phyloP scores from a whole-genome alignment of 345 rosid genomes.

The Gossypium herbaceum region DNA sequence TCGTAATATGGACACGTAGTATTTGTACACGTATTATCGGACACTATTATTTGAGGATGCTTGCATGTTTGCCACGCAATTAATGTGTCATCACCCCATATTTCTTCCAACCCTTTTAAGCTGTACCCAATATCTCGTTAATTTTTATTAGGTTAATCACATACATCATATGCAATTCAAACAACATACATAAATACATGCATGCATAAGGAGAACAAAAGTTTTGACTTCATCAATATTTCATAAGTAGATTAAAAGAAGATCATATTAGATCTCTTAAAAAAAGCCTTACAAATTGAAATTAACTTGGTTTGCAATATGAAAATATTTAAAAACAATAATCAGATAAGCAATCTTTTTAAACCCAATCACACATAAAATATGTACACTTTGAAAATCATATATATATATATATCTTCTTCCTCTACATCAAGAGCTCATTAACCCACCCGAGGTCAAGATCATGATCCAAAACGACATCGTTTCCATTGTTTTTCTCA shows the following conservation, averaged over 20 bases:
- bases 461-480: slow-evolving; percentile 27
- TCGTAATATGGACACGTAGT: too few species aligned
- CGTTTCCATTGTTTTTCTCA: background rate
- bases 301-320: background rate
- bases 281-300: background rate
- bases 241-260: background rate
- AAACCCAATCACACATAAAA: background rate
- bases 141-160: slow-evolving; percentile 20
- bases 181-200: background rate
- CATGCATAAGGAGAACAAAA: background rate
- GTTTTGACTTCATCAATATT: background rate
- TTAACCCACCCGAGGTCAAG: slow-evolving; percentile 93
- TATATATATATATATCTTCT: slow-evolving; percentile 4
- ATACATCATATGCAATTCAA: background rate
- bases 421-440: slow-evolving; percentile 65
- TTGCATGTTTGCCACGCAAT: background rate
- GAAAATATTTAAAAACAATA: background rate
- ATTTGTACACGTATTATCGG: too few species aligned
- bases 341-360: background rate
- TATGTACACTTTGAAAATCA: background rate
- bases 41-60: too few species aligned
- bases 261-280: background rate
- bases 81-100: background rate
- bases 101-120: background rate
- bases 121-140: background rate